Conservation (phyloP, 148 eudicot genomes). For the Chenopodium album region DNA sequence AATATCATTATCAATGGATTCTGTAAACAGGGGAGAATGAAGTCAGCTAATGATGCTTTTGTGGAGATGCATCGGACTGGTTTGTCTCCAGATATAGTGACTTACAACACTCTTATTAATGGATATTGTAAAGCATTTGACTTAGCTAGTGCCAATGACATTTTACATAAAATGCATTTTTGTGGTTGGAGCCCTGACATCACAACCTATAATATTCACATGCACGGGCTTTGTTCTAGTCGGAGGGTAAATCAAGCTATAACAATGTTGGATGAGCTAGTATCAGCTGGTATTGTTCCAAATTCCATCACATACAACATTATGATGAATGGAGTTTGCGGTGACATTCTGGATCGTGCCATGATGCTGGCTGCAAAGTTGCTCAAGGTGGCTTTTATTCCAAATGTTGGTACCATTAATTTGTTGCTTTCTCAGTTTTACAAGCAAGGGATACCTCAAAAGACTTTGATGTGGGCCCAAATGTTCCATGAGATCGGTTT, state of each 20-base stretch:
- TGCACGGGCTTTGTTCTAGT: conserved; percentile 69
- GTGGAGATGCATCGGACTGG: conserved; percentile 59
- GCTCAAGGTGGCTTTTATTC: conserved; percentile 86
- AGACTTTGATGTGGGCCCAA: conserved; percentile 80
- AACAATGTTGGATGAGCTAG: conserved; percentile 68
- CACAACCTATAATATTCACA: conserved; percentile 74
- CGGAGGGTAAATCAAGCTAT: conserved; percentile 62
- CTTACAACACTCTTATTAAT: conserved; percentile 84
- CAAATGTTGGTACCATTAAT: conserved; percentile 72
- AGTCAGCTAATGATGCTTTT: conserved; percentile 61
- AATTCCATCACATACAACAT: conserved; percentile 86
- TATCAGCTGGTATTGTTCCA: conserved; percentile 72
- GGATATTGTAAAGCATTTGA: conserved; percentile 80
- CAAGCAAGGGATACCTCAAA: conserved; percentile 78
- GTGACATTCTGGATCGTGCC: conserved; percentile 69
- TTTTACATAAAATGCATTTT: conserved; percentile 50
- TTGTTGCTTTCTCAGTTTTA: conserved; percentile 71
- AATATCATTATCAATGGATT: conserved; percentile 82
- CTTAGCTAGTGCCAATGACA: conserved; percentile 54
- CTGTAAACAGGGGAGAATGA: conserved; percentile 77
- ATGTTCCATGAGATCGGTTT: conserved; percentile 56
- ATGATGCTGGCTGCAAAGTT: conserved; percentile 78
- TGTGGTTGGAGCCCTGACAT: conserved; percentile 80
- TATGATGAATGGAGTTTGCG: conserved; percentile 75
- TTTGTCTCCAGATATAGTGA: conserved; percentile 67